Evolutionary conservation across 352 stramenopile genomes (phyloP), one percentile per base, ranked within the genome.

Genomic region (Globisporangium polare): DNA sequence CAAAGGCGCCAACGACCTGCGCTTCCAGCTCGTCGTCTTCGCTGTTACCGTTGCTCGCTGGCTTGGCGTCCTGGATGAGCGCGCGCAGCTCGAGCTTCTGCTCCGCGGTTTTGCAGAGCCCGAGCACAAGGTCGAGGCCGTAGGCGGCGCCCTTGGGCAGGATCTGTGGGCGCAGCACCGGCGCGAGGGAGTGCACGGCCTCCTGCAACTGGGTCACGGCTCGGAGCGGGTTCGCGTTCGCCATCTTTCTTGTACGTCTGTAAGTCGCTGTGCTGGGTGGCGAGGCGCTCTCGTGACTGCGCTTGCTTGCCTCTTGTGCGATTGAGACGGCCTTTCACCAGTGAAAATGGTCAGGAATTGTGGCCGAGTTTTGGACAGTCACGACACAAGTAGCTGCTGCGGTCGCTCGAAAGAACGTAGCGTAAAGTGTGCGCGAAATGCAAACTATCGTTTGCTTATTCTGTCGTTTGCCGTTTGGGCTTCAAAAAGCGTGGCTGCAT

Each of bases 171-270:
- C 71, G 65, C 45, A 89, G 59, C 37, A 62, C 55, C 45, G 84
- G 82, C 57, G 84, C 82, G 33, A 94, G 63, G 15, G 72, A 47
- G 33, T 66, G 56, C 58, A 94, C 71, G 18, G 81, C 61, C 43
- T 65, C 61, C 77, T 94, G 78, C 18, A 94, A 71, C 45, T 92
- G 74, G 46, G 79, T 66, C 37, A 89, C 81, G 15, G 84, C 80
- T 20, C 76, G 60, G 45, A 94, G 62, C 55, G 84, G 84, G 39
- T 78, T 75, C 29, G 59, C 46, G 45, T 62, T 42, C 42, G 52
- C 60, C 55, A 54, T 60, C 35, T n/a, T 4, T 52, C 27, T 43
- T 18, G 6, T 53, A 20, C 17, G 35, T n/a, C n/a, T 10, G 41
- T 7, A 22, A n/a, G 18, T 1, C 20, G 26, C 17, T 29, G 12